Base-by-base conservation (phyloP, 2,329 filamentous ascomycete genomes). In the Albifimbria verrucaria region DNA sequence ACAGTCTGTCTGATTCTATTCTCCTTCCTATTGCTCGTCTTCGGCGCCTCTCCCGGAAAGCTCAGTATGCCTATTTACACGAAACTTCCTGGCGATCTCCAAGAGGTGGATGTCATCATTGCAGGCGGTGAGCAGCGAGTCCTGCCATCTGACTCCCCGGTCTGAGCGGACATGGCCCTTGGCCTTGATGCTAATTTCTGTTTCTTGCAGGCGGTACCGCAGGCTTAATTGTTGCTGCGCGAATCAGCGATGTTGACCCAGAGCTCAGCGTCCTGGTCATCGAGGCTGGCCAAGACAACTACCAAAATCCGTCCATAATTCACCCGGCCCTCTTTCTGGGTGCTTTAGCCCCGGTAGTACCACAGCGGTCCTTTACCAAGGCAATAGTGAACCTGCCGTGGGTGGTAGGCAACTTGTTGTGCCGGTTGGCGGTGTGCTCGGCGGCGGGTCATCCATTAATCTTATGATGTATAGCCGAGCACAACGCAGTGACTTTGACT, bases 361-460 rank as follows among this genome's bases (percentile, higher is more conserved):
- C 15, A 59, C 55, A 1, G 54, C 54, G 1, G 53, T 61, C 3
- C 56, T 57, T 12, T 62, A 60, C 47, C 54, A 59, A 20, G 52
- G 56, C 10, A 49, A 49, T 5, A 58, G 51, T 22, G 56, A 59
- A 10, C 47, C 53, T 1, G 52, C 54, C 22, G 43, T 62, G 12
- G 55, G 28, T 12, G 51, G 56, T 6, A 49, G 59, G 10, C 53
- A 55, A 46, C 46, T 58, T 2, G 44, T 55, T 10, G 54, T 62
- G 0, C 54, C 53, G 3, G 57, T 59, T 6, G 61, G 60, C 9
- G 57, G 58, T 11, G 46, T 58, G n/a, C 55, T 63, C 0, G 60
- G 61, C 9, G 60, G 61, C 7, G 60, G 61, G 2, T 63, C 61
- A 5, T 58, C 61, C 2, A 60, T 62, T 23, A 63, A 63, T 23